phyloP scores from a whole-genome alignment of 2,329 filamentous ascomycete genomes.

The Aureobasidium sp. region DNA sequence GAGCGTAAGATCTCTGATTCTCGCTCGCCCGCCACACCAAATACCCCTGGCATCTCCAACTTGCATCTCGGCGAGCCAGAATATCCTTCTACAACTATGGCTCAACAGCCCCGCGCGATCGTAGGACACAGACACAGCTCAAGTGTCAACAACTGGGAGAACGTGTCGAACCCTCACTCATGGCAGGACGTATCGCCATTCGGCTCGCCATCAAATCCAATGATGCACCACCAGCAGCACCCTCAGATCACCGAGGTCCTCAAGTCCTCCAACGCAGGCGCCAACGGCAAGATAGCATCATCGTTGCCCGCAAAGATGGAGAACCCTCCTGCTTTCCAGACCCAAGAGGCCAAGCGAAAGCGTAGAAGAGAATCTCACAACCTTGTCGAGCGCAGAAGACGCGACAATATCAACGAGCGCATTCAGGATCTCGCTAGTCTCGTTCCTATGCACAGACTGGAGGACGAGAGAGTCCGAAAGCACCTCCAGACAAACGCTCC shows the following conservation, averaged over 20 bases:
- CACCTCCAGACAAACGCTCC: constrained; percentile 88
- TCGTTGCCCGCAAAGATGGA: constrained; percentile 72
- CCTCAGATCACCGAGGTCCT: constrained; percentile 86
- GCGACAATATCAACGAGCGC: constrained; percentile 97
- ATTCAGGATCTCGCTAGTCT: constrained; percentile 94
- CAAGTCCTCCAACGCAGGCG: constrained; percentile 60
- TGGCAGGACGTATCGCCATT: constrained; percentile 78
- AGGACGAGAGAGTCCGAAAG: constrained; percentile 96
- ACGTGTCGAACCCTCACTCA: constrained; percentile 69
- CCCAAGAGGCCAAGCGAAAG: constrained; percentile 89
- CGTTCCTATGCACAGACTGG: constrained; percentile 82
- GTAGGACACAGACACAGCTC: constrained; percentile 53
- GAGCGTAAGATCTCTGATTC: constrained; percentile 60
- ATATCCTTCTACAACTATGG: constrained; percentile 24
- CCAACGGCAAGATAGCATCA: constrained; percentile 25
- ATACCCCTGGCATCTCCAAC: constrained; percentile 66
- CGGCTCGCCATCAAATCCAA: constrained; percentile 62
- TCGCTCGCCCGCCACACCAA: constrained; percentile 75
- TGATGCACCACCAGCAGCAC: constrained; percentile 55
- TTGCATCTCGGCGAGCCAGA: constrained; percentile 62
- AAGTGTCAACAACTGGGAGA: constrained; percentile 78
- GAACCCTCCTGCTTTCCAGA: constrained; percentile 44
- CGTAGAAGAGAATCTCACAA: constrained; percentile 92
- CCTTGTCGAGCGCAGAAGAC: constrained; percentile 82
- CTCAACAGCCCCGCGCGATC: constrained; percentile 24